Percentiles rank a stretch among this genome's conserved stretches.
phyloP scores from a whole-genome alignment of 768 basidiomycete genomes.

The Leccinum disarticulatum region DNA sequence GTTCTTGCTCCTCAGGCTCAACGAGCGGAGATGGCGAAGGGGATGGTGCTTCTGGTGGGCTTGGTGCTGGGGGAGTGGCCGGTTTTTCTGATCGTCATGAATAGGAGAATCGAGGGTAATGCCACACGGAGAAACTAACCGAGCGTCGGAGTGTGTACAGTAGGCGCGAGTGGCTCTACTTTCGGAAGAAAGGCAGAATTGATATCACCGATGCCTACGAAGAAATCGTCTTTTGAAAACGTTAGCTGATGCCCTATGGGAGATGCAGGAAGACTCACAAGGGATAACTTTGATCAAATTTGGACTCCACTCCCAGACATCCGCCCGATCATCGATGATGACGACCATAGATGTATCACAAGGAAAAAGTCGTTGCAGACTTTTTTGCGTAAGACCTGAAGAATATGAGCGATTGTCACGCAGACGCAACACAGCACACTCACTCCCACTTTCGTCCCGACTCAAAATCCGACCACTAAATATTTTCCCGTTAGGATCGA shows the following conservation, averaged over 20 bases:
- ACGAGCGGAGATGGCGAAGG: constrained; percentile 13
- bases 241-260: neutral
- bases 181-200: constrained; percentile 94
- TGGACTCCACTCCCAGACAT: constrained; percentile 98
- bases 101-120: neutral
- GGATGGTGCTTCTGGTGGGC: constrained; percentile 12
- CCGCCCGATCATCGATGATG: constrained; percentile 96
- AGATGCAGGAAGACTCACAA: constrained; percentile 52
- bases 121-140: constrained; percentile 17
- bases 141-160: constrained; percentile 22
- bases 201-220: constrained; percentile 97
- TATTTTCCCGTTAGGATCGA: constrained; percentile 83
- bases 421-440: constrained; percentile 33
- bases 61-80: constrained; percentile 15
- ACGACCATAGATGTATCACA: constrained; percentile 99
- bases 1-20: constrained; percentile 42
- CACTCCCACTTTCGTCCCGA: constrained; percentile 96
- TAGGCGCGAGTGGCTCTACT: constrained; percentile 45
- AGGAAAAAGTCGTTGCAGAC: constrained; percentile 88
- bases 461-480: constrained; percentile 89
- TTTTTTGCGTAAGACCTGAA: constrained; percentile 87
- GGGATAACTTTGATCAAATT: constrained; percentile 97
- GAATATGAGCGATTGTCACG: constrained; percentile 13
- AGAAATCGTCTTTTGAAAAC: constrained; percentile 80
- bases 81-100: constrained; percentile 23